Percentiles rank a stretch among this genome's conserved stretches.
Conservation (phyloP, 1,284 basidiomycete genomes). For the Phaffia rhodozyma region DNA sequence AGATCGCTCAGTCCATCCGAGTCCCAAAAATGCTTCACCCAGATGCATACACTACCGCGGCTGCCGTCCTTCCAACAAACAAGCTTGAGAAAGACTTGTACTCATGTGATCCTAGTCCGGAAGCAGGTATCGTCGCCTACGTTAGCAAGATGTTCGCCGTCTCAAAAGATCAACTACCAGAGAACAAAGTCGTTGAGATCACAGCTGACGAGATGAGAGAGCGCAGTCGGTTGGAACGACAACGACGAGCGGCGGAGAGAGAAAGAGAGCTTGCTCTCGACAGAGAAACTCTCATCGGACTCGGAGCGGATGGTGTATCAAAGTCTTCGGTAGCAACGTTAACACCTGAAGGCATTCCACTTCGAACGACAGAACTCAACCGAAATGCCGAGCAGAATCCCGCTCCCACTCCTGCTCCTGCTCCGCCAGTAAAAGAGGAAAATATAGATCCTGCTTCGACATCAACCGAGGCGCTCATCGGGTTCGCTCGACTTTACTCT, state of each 20-base stretch:
- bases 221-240: conserved; percentile 52
- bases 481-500: conserved; percentile 88
- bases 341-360: neutral
- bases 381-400: conserved; percentile 19
- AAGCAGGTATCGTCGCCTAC: conserved; percentile 63
- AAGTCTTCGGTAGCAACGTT: neutral
- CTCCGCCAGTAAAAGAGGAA: neutral
- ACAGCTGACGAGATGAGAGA: conserved; percentile 80
- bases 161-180: conserved; percentile 62
- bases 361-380: neutral
- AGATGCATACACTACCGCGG: conserved; percentile 39
- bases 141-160: conserved; percentile 99
- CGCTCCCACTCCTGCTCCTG: conserved; percentile 5
- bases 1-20: conserved; percentile 65
- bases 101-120: conserved; percentile 49
- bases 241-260: conserved; percentile 37
- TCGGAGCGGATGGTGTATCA: conserved; percentile 8
- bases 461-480: conserved; percentile 56
- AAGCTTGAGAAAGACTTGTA: conserved; percentile 75
- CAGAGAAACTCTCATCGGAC: conserved; percentile 9
- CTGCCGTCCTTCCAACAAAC: conserved; percentile 47
- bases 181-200: conserved; percentile 62
- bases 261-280: conserved; percentile 20
- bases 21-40: conserved; percentile 92
- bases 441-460: neutral